Evolutionary conservation across 1,139 yeast genomes (phyloP), one percentile per base, ranked within the genome.

Genomic region (Martiniozyma asiatica): DNA sequence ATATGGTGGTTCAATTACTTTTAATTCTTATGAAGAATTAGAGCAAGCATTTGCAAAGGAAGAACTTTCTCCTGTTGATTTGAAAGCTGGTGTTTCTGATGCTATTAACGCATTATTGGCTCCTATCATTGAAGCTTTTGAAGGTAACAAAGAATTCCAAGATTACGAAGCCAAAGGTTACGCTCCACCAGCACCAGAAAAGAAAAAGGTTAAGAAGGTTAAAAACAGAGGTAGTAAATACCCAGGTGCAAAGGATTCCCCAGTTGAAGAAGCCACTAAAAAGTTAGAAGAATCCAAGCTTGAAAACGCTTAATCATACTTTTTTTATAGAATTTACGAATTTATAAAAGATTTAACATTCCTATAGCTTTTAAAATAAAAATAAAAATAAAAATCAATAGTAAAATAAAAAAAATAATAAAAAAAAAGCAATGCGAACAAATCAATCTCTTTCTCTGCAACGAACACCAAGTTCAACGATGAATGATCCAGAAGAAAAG

Each of bases 1-100:
- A 60, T 92, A 82, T 55, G 98, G 99, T 44, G 99, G 98, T 31
- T 78, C 93, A 43, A 64, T 89, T 36, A 63, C 76, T 29, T 92
- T 73, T 66, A 53, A 54, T 28, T 65, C 81, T 16, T 63, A 82
- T 43, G 85, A 70, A n/a, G 65, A 71, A 21, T 63, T 89, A 48
- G 77, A 78, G 54, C 59, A 61, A 23, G 95, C 79, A 45, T 92
- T 68, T 56, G 74, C 68, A 29, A 64, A 67, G 17, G 80, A 77
- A 47, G 70, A 70, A 50, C 68, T 92, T 49, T 70, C 92, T 27
- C 97, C 99, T 20, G 92, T 85, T 25, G 99, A 92, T 56, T 73
- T 92, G 57, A 92, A 92, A 59, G 59, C 77, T 8, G 98, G 98
- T 56, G 89, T 89, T 33, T 65, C 94, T 30, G 92, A 76, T 44